phyloP scores from a whole-genome alignment of 1,284 basidiomycete species.

The Fomes fomentarius region DNA sequence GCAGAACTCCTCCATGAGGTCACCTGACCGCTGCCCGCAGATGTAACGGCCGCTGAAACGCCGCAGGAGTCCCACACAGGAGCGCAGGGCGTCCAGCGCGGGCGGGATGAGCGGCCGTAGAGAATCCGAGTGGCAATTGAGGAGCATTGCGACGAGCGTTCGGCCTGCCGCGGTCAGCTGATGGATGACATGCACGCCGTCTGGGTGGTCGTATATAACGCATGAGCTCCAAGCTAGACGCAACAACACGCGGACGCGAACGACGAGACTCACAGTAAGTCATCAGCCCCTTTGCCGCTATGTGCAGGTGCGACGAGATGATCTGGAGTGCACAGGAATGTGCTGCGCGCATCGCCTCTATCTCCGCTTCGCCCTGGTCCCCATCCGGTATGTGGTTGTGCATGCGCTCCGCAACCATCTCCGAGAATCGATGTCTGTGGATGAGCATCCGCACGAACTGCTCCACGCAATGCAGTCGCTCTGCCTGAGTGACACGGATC shows the following conservation, averaged over 20 bases:
- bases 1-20: conserved; percentile 92
- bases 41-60: conserved; percentile 83
- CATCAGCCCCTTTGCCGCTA: conserved; percentile 88
- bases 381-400: conserved; percentile 42
- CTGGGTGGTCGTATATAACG: conserved; percentile 41
- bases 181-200: conserved; percentile 92
- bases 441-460: conserved; percentile 85
- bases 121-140: conserved; percentile 74
- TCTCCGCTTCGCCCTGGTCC: conserved; percentile 65
- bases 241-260: not conserved
- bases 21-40: conserved; percentile 85
- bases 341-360: conserved; percentile 69
- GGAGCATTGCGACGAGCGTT: conserved; percentile 81
- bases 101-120: conserved; percentile 77
- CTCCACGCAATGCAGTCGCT: conserved; percentile 82
- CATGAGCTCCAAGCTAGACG: not conserved
- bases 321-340: conserved; percentile 79
- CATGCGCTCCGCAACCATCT: conserved; percentile 66
- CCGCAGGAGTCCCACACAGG: conserved; percentile 80
- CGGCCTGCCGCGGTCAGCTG: conserved; percentile 92
- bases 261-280: conserved; percentile 86
- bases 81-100: conserved; percentile 81
- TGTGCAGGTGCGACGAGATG: conserved; percentile 79
- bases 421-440: conserved; percentile 75
- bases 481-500: conserved; percentile 85